Conservation (phyloP, 768 basidiomycete genomes). For the Hygrocybe coccinea region DNA sequence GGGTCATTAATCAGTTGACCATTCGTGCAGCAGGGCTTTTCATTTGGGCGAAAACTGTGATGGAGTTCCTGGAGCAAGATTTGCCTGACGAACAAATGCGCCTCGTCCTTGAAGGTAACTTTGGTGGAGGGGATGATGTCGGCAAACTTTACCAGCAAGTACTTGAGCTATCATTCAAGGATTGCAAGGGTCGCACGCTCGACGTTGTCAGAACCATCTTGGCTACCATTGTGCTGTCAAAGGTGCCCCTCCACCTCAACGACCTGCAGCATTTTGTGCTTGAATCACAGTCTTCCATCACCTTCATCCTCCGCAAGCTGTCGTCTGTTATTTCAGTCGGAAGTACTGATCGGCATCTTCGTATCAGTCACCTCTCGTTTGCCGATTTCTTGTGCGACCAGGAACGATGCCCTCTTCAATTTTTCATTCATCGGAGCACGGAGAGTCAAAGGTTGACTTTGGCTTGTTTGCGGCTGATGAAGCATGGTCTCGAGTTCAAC, state of each 20-base stretch:
- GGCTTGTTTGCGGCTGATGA: conserved; percentile 30
- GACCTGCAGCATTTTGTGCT: too few relatives aligned
- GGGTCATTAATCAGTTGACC: conserved; percentile 17
- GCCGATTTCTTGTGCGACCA: too few relatives aligned
- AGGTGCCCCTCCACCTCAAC: too few relatives aligned
- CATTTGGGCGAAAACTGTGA: conserved; percentile 25
- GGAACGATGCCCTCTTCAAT: too few relatives aligned
- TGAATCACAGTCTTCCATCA: too few relatives aligned
- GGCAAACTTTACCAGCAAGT: neutral
- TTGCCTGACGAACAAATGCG: conserved; percentile 6
- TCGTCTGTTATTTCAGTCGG: too few relatives aligned
- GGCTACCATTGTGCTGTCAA: too few relatives aligned
- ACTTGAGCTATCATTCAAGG: neutral
- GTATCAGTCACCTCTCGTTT: too few relatives aligned
- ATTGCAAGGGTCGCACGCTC: neutral
- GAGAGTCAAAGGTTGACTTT: conserved; percentile 18
- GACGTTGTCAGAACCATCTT: too few relatives aligned
- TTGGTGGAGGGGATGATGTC: too few relatives aligned
- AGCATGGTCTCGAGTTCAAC: conserved; percentile 33
- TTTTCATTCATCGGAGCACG: neutral
- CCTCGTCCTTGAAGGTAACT: conserved; percentile 6
- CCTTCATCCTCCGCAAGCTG: too few relatives aligned
- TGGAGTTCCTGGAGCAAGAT: conserved; percentile 15
- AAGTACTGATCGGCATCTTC: too few relatives aligned
- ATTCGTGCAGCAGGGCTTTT: conserved; percentile 26